Evolutionary conservation across 2,329 filamentous ascomycete species (phyloP).

Genomic region (Mycogone perniciosa): DNA sequence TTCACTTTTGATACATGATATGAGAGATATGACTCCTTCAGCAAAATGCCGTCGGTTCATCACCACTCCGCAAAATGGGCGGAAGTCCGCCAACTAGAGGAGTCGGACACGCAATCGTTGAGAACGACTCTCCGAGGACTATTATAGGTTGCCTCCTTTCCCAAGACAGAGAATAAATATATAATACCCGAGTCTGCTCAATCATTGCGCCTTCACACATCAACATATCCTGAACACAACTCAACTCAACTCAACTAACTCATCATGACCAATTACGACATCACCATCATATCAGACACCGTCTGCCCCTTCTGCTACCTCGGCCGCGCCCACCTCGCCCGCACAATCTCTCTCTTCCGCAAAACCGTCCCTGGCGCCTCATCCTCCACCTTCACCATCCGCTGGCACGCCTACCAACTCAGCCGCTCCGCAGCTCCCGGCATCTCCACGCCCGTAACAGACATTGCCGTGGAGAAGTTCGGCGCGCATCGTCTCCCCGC

Average conservation of each 20-base stretch:
- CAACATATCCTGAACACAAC: background rate
- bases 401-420: constrained; percentile 77
- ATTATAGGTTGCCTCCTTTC: background rate
- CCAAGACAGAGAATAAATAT: background rate
- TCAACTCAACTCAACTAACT: background rate
- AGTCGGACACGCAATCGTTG: constrained; percentile 1
- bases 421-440: constrained; percentile 30
- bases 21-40: background rate
- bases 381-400: constrained; percentile 63
- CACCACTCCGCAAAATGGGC: constrained; percentile 1
- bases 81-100: constrained; percentile 10
- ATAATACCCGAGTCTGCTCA: background rate
- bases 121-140: background rate
- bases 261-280: constrained; percentile 65
- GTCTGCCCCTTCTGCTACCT: constrained; percentile 78
- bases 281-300: constrained; percentile 74
- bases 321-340: constrained; percentile 67
- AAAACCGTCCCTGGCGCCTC: constrained; percentile 50
- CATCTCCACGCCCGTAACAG: constrained; percentile 37
- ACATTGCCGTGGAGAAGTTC: constrained; percentile 57
- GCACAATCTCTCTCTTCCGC: constrained; percentile 62
- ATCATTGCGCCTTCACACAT: background rate
- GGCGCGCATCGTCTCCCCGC: constrained; percentile 53
- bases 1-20: too few species aligned
- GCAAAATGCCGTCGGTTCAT: background rate